phyloP scores from a whole-genome alignment of 306 rosid genomes.

The Echinosophora koreensis region DNA sequence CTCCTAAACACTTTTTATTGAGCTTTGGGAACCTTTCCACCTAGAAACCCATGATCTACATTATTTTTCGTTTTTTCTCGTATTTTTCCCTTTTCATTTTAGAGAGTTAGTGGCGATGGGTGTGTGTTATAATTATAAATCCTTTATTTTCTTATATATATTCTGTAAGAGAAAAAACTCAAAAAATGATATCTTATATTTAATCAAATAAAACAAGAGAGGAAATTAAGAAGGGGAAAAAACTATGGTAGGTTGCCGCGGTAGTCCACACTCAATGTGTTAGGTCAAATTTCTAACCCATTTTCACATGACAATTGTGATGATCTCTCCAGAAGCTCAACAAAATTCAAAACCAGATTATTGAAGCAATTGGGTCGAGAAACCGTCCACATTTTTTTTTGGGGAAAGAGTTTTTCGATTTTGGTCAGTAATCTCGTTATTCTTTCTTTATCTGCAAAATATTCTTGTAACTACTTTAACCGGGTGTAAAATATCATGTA shows the following conservation, averaged over 20 bases:
- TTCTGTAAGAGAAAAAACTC: background rate
- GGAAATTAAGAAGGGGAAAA: too few relatives aligned
- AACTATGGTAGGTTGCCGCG: background rate
- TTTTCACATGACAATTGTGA: constrained; percentile 44
- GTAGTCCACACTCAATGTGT: constrained; percentile 24
- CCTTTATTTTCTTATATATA: background rate
- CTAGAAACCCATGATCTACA: constrained; percentile 25
- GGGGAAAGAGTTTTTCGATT: background rate
- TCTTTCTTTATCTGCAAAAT: too few relatives aligned
- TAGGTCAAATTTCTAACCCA: constrained; percentile 46
- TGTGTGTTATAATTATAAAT: background rate
- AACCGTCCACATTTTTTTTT: background rate
- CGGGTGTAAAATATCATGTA: background rate
- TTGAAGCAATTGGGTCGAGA: background rate
- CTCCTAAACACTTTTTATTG: constrained; percentile 5
- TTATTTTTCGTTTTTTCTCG: background rate
- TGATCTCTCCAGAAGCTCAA: background rate
- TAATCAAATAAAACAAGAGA: background rate
- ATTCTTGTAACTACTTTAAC: background rate
- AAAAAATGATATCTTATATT: background rate
- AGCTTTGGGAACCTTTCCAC: background rate
- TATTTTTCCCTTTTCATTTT: background rate
- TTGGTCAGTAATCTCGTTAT: background rate
- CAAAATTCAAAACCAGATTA: background rate
- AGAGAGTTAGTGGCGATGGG: background rate